Base-by-base conservation (phyloP, 1,139 yeast genomes). In the Hanseniaspora gamundiae region DNA sequence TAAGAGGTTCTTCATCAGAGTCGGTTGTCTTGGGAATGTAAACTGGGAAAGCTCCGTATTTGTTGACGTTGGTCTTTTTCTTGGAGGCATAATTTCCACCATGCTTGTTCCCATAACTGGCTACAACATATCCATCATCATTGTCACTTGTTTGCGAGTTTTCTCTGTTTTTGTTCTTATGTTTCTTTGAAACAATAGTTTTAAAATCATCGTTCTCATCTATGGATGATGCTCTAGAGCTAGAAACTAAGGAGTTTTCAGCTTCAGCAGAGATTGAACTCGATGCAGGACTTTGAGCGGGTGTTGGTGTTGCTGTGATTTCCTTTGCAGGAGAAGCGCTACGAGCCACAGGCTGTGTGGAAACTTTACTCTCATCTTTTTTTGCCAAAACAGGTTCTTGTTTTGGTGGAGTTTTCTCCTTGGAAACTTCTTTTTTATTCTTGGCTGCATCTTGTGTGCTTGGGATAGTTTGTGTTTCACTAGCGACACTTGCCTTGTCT, bases 151-250 rank as follows among this genome's bases (percentile, higher is more conserved):
- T 21, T 35, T 44, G 28, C 35, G 30, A 38, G 43, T 33, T 41
- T 38, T 42, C 48, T 48, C 41, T 44, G 46, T 17, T 17, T 38
- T 41, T 21, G 38, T 22, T 21, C 36, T n/a, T 22, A 42, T 46
- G 30, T 28, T 38, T 26, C 17, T 31, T 35, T 4, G 20, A 40
- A 26, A 6, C 33, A 17, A 35, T 13, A 27, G 27, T 22, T 35
- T 30, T 54, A 46, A 29, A 47, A 47, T 39, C 52, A 52, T 52
- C 65, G 53, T 57, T 63, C 40, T 59, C 61, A 40, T 66, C 67
- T 45, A 62, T 58, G 51, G 67, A 66, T 49, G 59, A 61, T 9
- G 42, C 2, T 24, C 17, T 14, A 38, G 42, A 14, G 4, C 22
- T 9, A 35, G 16, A 36, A n/a, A 30, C 9, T 10, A 14, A 8